Evolutionary conservation across 2,329 filamentous ascomycete genomes (phyloP), one percentile per base, ranked within the genome.

Genomic region (Colletotrichum sp.): DNA sequence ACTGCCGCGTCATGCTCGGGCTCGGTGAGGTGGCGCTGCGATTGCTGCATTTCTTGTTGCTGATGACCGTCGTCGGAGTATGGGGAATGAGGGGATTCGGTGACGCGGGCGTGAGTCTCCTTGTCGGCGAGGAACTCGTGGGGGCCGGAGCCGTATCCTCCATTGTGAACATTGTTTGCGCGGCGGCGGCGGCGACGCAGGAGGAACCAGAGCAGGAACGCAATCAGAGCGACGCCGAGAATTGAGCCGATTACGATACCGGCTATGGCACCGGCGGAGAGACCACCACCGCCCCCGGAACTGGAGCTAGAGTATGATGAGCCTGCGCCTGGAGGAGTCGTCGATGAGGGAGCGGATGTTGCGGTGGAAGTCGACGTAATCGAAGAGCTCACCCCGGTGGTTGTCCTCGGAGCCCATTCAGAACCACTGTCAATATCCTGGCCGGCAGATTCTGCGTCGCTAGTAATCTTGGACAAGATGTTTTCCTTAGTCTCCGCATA

Each of bases 241-340:
- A 87, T 75, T 12, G 81, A 82, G 8, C 83, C 88, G 3, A 89
- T 83, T 32, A 84, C 87, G 43, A 90, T 89, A 58, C 89, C 88
- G 21, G 84, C 86, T 43, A 87, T 87, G 69, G 87, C 87, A 28
- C 87, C 88, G 1, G 80, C 82, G 5, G 84, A 81, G 5, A 89
- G 82, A 4, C 83, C 80, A 48, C 34, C 28, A 24, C 76, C 78
- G 12, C 68, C 69, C 18, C 38, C 34, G 30, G 30, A 48, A 52
- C 36, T n/a, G 48, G 56, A 60, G 58, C 28, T 62, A 10, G 21
- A 30, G 58, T 36, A 13, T 34, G 10, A 18, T 24, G 12, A n/a
- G 58, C 30, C 18, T 30, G 28, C 28, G n/a, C 12, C 12, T 34
- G 7, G 7, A 62, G 58, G 1, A 2, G 58, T 5, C 21, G 58